These are phyloP conservation scores for Penicillium sp. DNA, from an alignment of 2,329 filamentous ascomycete species.

Conservation along the genomic window DNA sequence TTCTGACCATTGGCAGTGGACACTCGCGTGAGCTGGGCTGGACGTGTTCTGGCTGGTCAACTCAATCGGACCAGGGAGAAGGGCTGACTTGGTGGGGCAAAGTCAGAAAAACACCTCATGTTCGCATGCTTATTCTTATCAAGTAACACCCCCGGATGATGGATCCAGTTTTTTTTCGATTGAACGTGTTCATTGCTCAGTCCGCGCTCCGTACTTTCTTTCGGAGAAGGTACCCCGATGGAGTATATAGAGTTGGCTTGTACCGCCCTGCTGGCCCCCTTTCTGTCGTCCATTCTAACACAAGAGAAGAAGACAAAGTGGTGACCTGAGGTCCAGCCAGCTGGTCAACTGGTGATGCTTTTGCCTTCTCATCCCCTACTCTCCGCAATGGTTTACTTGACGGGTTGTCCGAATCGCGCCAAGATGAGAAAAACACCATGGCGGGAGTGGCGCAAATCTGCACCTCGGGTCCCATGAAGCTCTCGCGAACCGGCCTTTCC, in stretches of 20 bases:
- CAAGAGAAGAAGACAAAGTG: neutral
- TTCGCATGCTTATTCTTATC: neutral
- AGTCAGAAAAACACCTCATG: neutral
- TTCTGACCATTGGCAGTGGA: neutral
- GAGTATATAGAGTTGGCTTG: neutral
- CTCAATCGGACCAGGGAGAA: neutral
- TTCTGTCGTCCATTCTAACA: neutral
- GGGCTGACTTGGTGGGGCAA: neutral
- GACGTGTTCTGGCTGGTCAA: neutral
- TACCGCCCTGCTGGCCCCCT: neutral
- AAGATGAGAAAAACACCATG: neutral
- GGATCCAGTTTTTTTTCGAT: neutral
- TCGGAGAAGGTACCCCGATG: neutral
- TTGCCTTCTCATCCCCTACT: neutral
- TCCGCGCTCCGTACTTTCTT: neutral
- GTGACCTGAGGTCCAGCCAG: neutral
- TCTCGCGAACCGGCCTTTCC: neutral
- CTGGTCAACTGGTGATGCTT: neutral
- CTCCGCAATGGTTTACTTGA: neutral
- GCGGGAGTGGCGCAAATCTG: neutral
- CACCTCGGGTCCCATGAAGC: neutral
- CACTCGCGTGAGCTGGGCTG: neutral
- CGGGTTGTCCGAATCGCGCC: neutral
- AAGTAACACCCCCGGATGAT: conserved; percentile 2
- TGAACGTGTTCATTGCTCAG: neutral